A percentile compares a stretch with the other conserved stretches of the same genome.
Conservation (phyloP, 2,329 filamentous ascomycete genomes). For the Cladosporium sp. region DNA sequence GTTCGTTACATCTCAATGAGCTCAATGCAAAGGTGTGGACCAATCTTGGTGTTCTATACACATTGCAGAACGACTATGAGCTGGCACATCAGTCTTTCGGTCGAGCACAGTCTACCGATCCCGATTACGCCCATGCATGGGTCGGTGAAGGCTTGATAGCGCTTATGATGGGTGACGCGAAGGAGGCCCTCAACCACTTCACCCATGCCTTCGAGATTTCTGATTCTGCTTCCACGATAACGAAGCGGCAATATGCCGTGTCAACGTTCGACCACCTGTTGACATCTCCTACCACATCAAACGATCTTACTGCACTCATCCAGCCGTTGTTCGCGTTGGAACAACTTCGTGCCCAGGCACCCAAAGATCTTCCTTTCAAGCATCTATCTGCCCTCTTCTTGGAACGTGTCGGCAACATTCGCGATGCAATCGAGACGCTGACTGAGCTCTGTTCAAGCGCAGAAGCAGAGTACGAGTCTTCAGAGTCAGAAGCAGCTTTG, state of each 20-base stretch:
- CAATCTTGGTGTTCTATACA: conserved; percentile 80
- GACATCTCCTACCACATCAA: conserved; percentile 47
- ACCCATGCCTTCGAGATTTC: conserved; percentile 93
- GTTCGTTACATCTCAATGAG: conserved; percentile 90
- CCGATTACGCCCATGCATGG: conserved; percentile 91
- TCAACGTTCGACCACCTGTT: conserved; percentile 80
- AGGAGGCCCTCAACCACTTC: conserved; percentile 79
- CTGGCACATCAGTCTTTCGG: conserved; percentile 90
- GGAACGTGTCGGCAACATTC: conserved; percentile 70
- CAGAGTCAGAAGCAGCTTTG: conserved; percentile 70
- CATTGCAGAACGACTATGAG: conserved; percentile 76
- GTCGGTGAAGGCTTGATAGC: conserved; percentile 87
- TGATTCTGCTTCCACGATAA: conserved; percentile 67
- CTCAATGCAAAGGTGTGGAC: conserved; percentile 80
- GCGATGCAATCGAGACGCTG: conserved; percentile 60
- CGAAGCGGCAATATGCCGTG: conserved; percentile 73
- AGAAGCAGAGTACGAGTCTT: conserved; percentile 78
- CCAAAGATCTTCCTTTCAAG: conserved; percentile 65
- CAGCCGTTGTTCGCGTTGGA: conserved; percentile 85
- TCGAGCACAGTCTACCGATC: conserved; percentile 86
- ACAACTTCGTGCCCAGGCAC: conserved; percentile 69
- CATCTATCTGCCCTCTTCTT: conserved; percentile 78
- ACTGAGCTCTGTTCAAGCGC: conserved; percentile 63
- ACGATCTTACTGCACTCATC: conserved; percentile 61
- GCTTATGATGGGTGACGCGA: conserved; percentile 65